Evolutionary conservation across 2,329 filamentous ascomycete species (phyloP).

Genomic region (Aspergillus sp.): DNA sequence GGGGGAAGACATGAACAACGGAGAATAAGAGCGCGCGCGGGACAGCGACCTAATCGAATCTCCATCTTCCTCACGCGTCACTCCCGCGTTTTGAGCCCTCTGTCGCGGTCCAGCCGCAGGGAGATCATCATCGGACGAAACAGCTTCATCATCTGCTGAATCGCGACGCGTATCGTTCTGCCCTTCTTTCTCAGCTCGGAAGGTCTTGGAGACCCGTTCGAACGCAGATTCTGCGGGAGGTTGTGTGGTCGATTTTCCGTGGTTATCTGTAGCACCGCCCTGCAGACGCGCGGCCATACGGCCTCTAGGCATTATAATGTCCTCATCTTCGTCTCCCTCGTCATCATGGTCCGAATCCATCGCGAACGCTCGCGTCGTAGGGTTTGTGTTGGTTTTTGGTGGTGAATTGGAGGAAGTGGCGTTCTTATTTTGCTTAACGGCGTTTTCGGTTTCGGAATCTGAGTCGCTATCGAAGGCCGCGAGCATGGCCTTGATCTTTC

Average conservation of each 20-base stretch:
- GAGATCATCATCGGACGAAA: constrained; percentile 30
- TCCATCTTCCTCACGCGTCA: constrained; percentile 22
- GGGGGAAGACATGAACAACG: constrained; percentile 47
- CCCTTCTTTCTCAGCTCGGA: constrained; percentile 19
- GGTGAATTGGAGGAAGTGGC: constrained; percentile 3
- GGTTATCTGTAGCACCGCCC: constrained; percentile 30
- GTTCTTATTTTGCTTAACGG: constrained; percentile 11
- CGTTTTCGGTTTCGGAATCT: constrained; percentile 43
- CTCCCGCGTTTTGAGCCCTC: constrained; percentile 32
- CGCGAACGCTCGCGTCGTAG: neutral
- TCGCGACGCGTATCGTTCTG: constrained; percentile 9
- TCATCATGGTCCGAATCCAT: constrained; percentile 22
- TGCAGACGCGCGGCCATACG: constrained; percentile 66
- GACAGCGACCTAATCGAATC: constrained; percentile 20
- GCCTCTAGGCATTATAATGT: constrained; percentile 58
- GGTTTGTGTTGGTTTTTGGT: neutral
- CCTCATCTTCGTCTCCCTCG: constrained; percentile 44
- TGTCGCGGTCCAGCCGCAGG: constrained; percentile 29
- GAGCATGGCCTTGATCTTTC: constrained; percentile 52
- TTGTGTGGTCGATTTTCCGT: neutral
- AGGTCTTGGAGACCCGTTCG: constrained; percentile 36
- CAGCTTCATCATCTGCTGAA: constrained; percentile 19
- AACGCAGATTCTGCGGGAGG: constrained; percentile 36
- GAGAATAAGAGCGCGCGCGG: constrained; percentile 33
- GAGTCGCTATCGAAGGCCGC: constrained; percentile 49